Evolutionary conservation across 371 early-diverging fungal genomes (phyloP), one percentile per base, ranked within the genome.

Genomic region (Mortierella sp.): DNA sequence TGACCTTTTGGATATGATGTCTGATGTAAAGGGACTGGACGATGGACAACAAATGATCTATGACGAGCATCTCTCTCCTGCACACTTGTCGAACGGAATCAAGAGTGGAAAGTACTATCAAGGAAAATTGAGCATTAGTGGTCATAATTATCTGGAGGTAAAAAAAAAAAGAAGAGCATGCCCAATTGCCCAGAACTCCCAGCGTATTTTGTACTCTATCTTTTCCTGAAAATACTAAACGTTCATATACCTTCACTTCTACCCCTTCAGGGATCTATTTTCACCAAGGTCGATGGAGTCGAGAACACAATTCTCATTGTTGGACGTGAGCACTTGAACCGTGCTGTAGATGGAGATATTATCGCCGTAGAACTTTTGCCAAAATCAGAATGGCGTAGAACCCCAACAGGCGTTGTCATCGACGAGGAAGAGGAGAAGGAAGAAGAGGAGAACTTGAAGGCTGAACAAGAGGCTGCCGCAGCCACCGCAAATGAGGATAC

Each of bases 301-400:
- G 92, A 92, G 51, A 85, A 84, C 32, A 90, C 90, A 0, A 87
- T 99, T 26, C 88, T 92, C 68, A 92, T 99, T 54, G 64, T 93
- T 2, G 98, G 98, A 40, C 90, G 97, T 6, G 86, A 87, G 54
- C 77, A 94, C 73, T 87, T 98, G 88, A 99, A 98, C 76, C 93
- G 99, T 30, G 94, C 93, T 54, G 90, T 97, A 26, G 95, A 98
- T 61, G 98, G 97, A 18, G 98, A 98, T 84, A 86, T 88, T 26
- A 92, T 98, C 20, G 98, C 94, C 18, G 93, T 98, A 1, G 88
- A 96, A 64, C 66, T 98, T 2, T 77, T 97, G 35, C 97, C 99
- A 3, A 87, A 88, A 37, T 84, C 86, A 28, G 91, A 96, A 76
- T 99, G 99, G 99, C 90, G 90, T 47, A 87, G 85, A 18, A 85